Conservation (phyloP, 805 yeast genomes). For the Nakazawaea molendinolei region DNA sequence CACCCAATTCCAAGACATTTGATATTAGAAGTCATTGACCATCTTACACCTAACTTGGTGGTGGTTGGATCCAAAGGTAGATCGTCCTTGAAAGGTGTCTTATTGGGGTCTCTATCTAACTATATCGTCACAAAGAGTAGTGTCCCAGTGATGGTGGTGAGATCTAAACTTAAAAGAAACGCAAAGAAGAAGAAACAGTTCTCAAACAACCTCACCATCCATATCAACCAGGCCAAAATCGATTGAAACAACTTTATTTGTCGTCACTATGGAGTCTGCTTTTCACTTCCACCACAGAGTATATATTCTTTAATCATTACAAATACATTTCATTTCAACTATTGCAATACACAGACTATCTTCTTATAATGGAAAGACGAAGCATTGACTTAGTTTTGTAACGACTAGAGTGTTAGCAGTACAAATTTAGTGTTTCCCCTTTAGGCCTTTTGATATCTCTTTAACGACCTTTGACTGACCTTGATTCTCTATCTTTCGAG, state of each 20-base stretch:
- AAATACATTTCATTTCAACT: no score
- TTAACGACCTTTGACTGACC: no score
- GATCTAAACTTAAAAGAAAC: conserved; percentile 63
- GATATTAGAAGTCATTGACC: conserved; percentile 62
- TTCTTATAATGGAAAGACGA: no score
- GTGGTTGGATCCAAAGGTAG: conserved; percentile 74
- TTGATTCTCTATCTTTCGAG: no score
- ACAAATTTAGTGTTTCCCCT: no score
- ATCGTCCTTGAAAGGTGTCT: conserved; percentile 64
- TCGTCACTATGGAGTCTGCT: no score
- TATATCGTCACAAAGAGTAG: conserved; percentile 64
- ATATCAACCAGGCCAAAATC: conserved; percentile 33
- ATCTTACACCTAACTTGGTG: conserved; percentile 65
- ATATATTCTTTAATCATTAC: no score
- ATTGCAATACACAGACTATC: no score
- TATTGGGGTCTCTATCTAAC: conserved; percentile 67
- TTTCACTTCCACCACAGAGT: no score
- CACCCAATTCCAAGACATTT: conserved; percentile 72
- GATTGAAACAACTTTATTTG: conserved; percentile 25
- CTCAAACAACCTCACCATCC: conserved; percentile 47
- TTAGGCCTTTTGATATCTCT: no score
- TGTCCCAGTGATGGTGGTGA: conserved; percentile 78
- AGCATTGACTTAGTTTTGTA: no score
- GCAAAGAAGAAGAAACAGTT: conserved; percentile 50
- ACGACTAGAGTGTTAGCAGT: no score